Percentiles rank a stretch among this genome's conserved stretches.
Conservation (phyloP, 768 basidiomycete species). For the Russula sp. region DNA sequence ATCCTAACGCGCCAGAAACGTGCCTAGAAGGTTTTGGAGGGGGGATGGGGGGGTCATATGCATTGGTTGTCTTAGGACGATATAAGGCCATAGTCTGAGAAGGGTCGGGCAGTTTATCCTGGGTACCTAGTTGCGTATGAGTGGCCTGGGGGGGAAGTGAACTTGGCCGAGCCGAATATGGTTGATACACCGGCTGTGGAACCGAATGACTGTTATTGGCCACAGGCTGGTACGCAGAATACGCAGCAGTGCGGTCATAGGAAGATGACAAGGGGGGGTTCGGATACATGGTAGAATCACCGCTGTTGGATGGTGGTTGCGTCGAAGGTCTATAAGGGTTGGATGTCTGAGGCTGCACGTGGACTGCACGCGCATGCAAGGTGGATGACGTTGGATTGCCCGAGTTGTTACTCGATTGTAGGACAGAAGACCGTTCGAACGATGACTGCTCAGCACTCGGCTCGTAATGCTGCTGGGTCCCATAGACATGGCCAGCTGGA, state of each 20-base stretch:
- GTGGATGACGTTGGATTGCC: background rate
- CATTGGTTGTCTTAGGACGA: slow-evolving; percentile 26
- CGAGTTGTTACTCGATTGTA: background rate
- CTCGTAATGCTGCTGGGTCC: slow-evolving; percentile 1
- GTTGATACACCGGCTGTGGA: slow-evolving; percentile 19
- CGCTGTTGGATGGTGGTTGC: background rate
- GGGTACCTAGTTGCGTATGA: background rate
- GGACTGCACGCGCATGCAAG: slow-evolving; percentile 7
- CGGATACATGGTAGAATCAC: slow-evolving; percentile 4
- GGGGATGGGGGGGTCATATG: slow-evolving; percentile 31
- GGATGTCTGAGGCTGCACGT: background rate
- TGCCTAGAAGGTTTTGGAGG: slow-evolving; percentile 18
- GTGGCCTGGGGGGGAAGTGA: background rate
- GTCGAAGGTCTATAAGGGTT: slow-evolving; percentile 7
- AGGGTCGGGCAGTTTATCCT: background rate
- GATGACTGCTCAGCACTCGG: background rate
- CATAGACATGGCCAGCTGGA: slow-evolving; percentile 4
- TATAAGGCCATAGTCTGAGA: slow-evolving; percentile 16
- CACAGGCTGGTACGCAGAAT: slow-evolving; percentile 26
- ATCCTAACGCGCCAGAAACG: background rate
- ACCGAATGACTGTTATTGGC: slow-evolving; percentile 16
- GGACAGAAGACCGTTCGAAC: background rate
- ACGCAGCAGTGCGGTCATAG: slow-evolving; percentile 20
- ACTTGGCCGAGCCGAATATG: slow-evolving; percentile 21
- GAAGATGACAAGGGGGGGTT: slow-evolving; percentile 9